Conservation (phyloP, 139 green algal species). For the Chlamydomonas sphaeroides region DNA sequence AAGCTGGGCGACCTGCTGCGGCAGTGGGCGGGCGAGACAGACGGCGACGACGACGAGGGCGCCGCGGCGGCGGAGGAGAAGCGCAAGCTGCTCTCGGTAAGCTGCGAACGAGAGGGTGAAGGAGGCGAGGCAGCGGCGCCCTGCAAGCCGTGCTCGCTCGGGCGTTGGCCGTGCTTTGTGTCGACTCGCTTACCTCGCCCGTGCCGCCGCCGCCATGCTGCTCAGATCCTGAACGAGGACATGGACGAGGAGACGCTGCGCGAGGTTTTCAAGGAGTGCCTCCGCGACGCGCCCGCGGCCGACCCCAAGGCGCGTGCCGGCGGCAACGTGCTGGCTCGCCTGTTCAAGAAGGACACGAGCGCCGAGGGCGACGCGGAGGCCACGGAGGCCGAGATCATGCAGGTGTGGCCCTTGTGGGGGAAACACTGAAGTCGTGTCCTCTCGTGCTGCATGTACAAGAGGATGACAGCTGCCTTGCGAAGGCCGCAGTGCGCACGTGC, state of each 20-base stretch:
- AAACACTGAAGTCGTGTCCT: too few relatives aligned
- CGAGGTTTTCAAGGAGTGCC: slow-evolving; percentile 65
- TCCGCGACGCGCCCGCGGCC: slow-evolving; percentile 53
- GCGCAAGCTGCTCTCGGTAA: slow-evolving; percentile 55
- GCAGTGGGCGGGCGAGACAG: slow-evolving; percentile 68
- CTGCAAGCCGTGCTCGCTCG: too few relatives aligned
- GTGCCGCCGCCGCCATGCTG: neutral
- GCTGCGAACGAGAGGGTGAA: too few relatives aligned
- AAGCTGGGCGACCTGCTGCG: slow-evolving; percentile 70
- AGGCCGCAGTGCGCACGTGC: too few relatives aligned
- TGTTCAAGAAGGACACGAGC: neutral
- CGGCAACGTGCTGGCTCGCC: slow-evolving; percentile 14
- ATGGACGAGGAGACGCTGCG: slow-evolving; percentile 69
- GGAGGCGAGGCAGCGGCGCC: too few relatives aligned
- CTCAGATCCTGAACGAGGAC: slow-evolving; percentile 70
- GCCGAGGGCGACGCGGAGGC: neutral
- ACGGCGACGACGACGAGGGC: slow-evolving; percentile 35
- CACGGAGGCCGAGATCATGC: slow-evolving; percentile 43
- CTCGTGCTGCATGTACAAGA: too few relatives aligned
- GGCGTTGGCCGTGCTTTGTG: too few relatives aligned
- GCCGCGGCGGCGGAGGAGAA: slow-evolving; percentile 28
- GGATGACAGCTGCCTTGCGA: too few relatives aligned
- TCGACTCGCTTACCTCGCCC: too few relatives aligned
- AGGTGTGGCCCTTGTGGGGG: too few relatives aligned
- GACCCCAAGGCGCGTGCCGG: slow-evolving; percentile 15